Base-by-base conservation (phyloP, 1,139 yeast species). In the Magnusiomyces tetraspermus region DNA sequence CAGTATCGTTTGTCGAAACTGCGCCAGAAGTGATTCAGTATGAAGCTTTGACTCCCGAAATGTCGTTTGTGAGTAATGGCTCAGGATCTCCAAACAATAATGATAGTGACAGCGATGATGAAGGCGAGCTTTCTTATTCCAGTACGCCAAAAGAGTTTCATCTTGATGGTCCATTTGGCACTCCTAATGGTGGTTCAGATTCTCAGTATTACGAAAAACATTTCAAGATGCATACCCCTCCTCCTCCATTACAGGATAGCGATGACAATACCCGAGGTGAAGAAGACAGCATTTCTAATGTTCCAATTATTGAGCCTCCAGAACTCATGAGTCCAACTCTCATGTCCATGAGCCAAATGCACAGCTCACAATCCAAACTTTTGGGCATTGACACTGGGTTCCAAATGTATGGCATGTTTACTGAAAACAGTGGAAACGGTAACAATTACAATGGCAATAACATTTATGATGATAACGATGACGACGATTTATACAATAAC, bases 1-100 rank as follows among this genome's bases (percentile, higher is more conserved):
- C 62, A 13, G 72, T 68, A 26, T 67, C 66, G 1, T 68, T 68
- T 51, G 69, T 67, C 56, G 59, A 61, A 37, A 60, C 66, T 1
- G 70, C 67, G 48, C 57, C 57, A 13, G 67, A 74, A 57, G 69
- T 74, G 11, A 65, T 75, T 43, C 74, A 74, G 55, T 75, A 72
- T 58, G 75, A 73, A 45, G 63, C 69, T 24, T 58, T 61, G 30
- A 70, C 74, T 1, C 73, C 75, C 0, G 75, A 74, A 22, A 42
- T 67, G 48, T 65, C 71, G 2, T 69, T 68, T 37, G 63, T 65
- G 5, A 55, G 61, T 8, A 52, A 55, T 6, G n/a, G 38, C n/a
- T 47, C 54, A 11, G 57, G 53, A 11, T 48, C 54, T 11, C 45
- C 38, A 5, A 59, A 60, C 1, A 38, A 58, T 19, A 55, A 54